These are phyloP conservation scores for Cubamyces lactineus DNA, from an alignment of 768 basidiomycete genomes.

Conservation along the genomic window DNA sequence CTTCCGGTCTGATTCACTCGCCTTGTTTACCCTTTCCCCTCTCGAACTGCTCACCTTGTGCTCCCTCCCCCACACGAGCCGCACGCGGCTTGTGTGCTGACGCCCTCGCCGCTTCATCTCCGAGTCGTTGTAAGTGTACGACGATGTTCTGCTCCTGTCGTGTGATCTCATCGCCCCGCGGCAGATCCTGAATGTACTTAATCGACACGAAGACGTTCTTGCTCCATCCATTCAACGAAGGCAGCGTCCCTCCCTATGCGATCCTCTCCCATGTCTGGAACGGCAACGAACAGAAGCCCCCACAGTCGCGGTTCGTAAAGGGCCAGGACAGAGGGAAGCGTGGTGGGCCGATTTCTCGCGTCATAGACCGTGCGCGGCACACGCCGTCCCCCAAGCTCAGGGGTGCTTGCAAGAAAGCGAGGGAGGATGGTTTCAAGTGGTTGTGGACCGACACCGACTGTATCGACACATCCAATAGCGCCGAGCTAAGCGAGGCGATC, in stretches of 20 bases:
- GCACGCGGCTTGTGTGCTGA: too few relatives aligned
- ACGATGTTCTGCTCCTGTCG: too few relatives aligned
- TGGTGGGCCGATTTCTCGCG: background rate
- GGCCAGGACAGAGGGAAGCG: background rate
- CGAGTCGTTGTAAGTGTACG: too few relatives aligned
- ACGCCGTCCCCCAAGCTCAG: slow-evolving; percentile 8
- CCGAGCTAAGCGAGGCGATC: slow-evolving; percentile 22
- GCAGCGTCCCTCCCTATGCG: slow-evolving; percentile 9
- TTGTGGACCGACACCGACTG: slow-evolving; percentile 21
- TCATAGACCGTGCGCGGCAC: background rate
- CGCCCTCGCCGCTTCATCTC: too few relatives aligned
- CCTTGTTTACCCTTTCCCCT: too few relatives aligned
- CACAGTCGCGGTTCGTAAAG: slow-evolving; percentile 7
- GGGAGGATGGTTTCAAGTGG: slow-evolving; percentile 11
- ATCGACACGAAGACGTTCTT: slow-evolving; percentile 1
- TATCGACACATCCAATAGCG: slow-evolving; percentile 21
- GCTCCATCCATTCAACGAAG: slow-evolving; percentile 2
- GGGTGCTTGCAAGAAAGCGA: slow-evolving; percentile 9
- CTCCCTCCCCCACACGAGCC: too few relatives aligned
- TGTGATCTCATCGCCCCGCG: background rate
- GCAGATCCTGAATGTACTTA: slow-evolving; percentile 1
- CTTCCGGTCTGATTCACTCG: too few relatives aligned
- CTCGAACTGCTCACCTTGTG: too few relatives aligned
- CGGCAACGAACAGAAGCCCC: slow-evolving; percentile 15
- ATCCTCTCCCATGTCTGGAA: slow-evolving; percentile 22